phyloP scores from a whole-genome alignment of 108 stramenopile species.

The Nitzschia palea region DNA sequence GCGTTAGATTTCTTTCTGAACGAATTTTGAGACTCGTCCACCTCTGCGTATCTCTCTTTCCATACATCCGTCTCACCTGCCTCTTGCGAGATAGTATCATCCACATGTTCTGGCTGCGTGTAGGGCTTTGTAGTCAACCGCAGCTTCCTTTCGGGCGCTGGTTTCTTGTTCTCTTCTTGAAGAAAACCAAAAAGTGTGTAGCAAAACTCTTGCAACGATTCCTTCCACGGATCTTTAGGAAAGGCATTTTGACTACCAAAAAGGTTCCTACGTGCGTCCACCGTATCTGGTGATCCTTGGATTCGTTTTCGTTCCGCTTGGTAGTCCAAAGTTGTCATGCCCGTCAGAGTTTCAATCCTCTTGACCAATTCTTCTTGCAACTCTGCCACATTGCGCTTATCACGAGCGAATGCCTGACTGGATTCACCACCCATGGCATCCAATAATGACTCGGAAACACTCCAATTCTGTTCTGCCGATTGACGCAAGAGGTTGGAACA shows the following conservation, averaged over 20 bases:
- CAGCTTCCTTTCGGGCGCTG: neutral
- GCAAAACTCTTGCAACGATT: conserved; percentile 7
- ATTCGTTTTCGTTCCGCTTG: neutral
- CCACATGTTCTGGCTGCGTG: neutral
- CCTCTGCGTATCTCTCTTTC: neutral
- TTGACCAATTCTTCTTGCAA: conserved; percentile 29
- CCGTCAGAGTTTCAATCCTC: conserved; percentile 29
- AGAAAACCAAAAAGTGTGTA: neutral
- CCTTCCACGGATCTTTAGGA: neutral
- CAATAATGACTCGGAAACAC: conserved; percentile 1
- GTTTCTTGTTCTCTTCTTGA: neutral
- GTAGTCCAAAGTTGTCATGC: conserved; percentile 1
- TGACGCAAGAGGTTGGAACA: conserved; percentile 14
- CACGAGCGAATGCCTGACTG: conserved; percentile 7
- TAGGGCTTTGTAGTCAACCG: neutral
- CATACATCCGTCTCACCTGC: no score
- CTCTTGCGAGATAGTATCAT: neutral
- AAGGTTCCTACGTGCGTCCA: neutral
- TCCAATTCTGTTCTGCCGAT: conserved; percentile 30
- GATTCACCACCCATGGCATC: conserved; percentile 13
- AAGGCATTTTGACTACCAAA: neutral
- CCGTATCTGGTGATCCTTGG: neutral
- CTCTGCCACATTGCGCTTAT: conserved; percentile 30
- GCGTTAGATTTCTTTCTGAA: conserved; percentile 1
- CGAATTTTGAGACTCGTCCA: conserved; percentile 1